Evolutionary conservation across 208 protist species (phyloP).

Genomic region (Trypanosoma theileri): DNA sequence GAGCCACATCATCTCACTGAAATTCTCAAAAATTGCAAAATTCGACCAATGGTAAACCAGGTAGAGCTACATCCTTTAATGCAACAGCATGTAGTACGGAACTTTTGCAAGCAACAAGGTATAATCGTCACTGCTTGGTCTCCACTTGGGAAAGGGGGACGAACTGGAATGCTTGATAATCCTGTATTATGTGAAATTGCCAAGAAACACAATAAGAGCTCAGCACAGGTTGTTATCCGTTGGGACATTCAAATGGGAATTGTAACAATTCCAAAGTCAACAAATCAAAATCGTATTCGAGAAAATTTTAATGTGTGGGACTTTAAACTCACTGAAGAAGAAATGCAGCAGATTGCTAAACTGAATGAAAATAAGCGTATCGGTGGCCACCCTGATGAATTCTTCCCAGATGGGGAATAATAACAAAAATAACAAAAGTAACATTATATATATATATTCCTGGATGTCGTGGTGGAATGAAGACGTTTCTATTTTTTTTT

Average conservation of each 20-base stretch:
- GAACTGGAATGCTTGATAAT: constrained; percentile 32
- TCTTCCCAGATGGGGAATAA: constrained; percentile 35
- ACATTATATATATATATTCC: background rate
- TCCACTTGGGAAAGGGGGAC: constrained; percentile 65
- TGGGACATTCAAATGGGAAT: constrained; percentile 71
- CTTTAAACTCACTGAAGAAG: constrained; percentile 76
- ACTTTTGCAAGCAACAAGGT: constrained; percentile 63
- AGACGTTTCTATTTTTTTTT: background rate
- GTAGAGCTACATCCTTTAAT: constrained; percentile 89
- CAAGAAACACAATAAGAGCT: constrained; percentile 49
- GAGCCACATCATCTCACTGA: constrained; percentile 49
- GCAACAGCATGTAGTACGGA: constrained; percentile 55
- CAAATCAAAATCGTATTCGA: constrained; percentile 67
- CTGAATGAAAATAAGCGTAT: constrained; percentile 52
- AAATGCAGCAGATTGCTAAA: constrained; percentile 58
- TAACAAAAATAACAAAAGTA: constrained; percentile 1
- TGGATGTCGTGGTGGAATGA: background rate
- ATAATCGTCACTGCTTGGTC: constrained; percentile 86
- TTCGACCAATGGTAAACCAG: constrained; percentile 89
- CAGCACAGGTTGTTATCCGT: constrained; percentile 74
- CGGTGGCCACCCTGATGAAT: constrained; percentile 41
- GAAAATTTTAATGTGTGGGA: constrained; percentile 89
- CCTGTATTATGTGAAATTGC: constrained; percentile 44
- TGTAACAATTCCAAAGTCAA: constrained; percentile 87
- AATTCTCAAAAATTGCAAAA: constrained; percentile 61